phyloP scores from a whole-genome alignment of 2,329 filamentous ascomycete genomes.

The Blumeria hordei region DNA sequence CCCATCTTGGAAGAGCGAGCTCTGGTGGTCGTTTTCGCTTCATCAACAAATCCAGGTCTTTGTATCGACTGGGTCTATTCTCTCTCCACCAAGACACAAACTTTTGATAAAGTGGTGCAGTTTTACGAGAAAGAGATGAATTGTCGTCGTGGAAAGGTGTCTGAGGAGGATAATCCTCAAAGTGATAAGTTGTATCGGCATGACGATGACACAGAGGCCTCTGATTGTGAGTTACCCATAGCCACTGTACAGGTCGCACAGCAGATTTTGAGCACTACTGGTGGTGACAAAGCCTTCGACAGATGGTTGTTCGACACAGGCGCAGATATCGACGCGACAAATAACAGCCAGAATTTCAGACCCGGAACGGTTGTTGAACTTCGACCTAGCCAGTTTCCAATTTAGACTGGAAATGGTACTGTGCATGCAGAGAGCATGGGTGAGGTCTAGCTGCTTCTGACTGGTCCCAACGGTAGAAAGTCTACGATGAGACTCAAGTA shows the following conservation, averaged over 20 bases:
- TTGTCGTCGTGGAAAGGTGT: background rate
- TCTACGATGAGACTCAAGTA: background rate
- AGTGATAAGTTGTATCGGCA: background rate
- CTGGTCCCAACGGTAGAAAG: background rate
- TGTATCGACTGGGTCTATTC: too few relatives aligned
- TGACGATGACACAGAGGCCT: too few relatives aligned
- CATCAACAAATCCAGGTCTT: too few relatives aligned
- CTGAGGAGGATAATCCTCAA: background rate
- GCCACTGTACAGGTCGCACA: background rate
- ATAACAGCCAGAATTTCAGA: background rate
- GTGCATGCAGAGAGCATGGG: background rate
- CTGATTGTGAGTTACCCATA: background rate
- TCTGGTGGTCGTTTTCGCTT: too few relatives aligned
- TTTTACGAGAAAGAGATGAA: background rate
- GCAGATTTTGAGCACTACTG: background rate
- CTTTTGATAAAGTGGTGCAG: background rate
- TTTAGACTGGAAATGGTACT: background rate
- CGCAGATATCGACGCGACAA: background rate
- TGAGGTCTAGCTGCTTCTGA: background rate
- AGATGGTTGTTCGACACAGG: background rate
- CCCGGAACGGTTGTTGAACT: background rate
- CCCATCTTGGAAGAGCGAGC: too few relatives aligned
- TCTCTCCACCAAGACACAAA: too few relatives aligned
- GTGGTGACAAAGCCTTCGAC: background rate
- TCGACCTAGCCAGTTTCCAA: background rate